These are phyloP conservation scores for Excoecaria agallocha DNA, from an alignment of 345 rosid species.

Conservation along the genomic window DNA sequence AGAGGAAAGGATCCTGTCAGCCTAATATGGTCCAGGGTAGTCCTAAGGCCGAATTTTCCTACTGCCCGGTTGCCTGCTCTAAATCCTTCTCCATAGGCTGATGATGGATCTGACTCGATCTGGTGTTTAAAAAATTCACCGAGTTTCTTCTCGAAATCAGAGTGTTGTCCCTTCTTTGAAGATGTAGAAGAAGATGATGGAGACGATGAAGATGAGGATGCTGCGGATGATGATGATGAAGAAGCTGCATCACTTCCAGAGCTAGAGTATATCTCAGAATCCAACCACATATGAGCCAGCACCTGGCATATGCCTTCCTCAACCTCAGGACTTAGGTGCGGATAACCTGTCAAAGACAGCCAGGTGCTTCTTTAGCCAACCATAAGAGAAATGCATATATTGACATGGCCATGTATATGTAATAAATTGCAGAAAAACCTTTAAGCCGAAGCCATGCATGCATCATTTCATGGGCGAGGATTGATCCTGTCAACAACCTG, in stretches of 20 bases:
- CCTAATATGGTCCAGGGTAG: conserved; percentile 82
- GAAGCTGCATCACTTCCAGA: conserved; percentile 34
- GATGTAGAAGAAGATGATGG: conserved; percentile 52
- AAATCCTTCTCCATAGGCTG: conserved; percentile 92
- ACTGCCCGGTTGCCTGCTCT: conserved; percentile 75
- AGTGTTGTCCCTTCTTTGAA: conserved; percentile 76
- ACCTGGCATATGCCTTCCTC: conserved; percentile 99
- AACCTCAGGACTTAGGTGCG: conserved; percentile 72
- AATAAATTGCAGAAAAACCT: conserved; percentile 41
- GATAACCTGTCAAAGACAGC: conserved; percentile 53
- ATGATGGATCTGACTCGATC: conserved; percentile 72
- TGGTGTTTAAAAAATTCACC: conserved; percentile 89
- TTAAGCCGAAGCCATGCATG: conserved; percentile 97
- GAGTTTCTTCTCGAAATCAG: conserved; percentile 89
- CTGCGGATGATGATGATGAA: conserved; percentile 43
- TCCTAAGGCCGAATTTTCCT: conserved; percentile 57
- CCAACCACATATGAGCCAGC: conserved; percentile 92
- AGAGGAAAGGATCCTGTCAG: conserved; percentile 78
- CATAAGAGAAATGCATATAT: neutral
- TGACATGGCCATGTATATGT: neutral
- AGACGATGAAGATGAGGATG: conserved; percentile 27
- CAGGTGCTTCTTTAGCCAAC: conserved; percentile 3
- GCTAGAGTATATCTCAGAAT: conserved; percentile 48
- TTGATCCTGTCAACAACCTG: conserved; percentile 94
- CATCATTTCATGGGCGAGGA: conserved; percentile 99